These are phyloP conservation scores for Neoascochyta sp. DNA, from an alignment of 2,329 filamentous ascomycete genomes.

Conservation along the genomic window DNA sequence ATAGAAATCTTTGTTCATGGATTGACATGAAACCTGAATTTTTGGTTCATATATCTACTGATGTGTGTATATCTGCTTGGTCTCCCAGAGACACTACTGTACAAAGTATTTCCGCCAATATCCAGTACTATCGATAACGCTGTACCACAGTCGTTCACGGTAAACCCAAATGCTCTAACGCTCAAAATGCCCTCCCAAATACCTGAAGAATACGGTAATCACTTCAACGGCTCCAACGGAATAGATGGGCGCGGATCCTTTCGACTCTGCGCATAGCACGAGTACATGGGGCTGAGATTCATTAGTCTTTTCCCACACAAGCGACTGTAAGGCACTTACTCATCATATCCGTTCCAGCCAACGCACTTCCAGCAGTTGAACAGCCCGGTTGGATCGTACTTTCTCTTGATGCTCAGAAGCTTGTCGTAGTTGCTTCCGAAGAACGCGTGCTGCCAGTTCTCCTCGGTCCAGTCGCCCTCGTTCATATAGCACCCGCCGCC, in stretches of 20 bases:
- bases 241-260: slow-evolving; percentile 19
- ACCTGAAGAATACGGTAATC: no score
- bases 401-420: slow-evolving; percentile 26
- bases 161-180: no score
- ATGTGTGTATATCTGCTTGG: no score
- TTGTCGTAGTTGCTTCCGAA: slow-evolving; percentile 32
- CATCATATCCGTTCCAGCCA: slow-evolving; percentile 34
- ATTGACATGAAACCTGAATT: no score
- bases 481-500: slow-evolving; percentile 38
- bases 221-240: slow-evolving; percentile 17
- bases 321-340: slow-evolving; percentile 17
- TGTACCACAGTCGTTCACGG: no score
- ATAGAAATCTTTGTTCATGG: no score
- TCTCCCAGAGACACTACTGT: no score
- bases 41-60: no score
- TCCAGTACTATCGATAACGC: no score
- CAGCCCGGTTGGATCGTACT: slow-evolving; percentile 29
- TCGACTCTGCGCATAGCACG: slow-evolving; percentile 25
- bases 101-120: no score
- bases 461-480: slow-evolving; percentile 36
- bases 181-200: no score
- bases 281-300: slow-evolving; percentile 24
- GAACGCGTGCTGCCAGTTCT: slow-evolving; percentile 35
- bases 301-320: slow-evolving; percentile 5
- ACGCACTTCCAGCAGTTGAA: slow-evolving; percentile 40